phyloP scores from a whole-genome alignment of 768 basidiomycete species.

The Mycena latifolia region DNA sequence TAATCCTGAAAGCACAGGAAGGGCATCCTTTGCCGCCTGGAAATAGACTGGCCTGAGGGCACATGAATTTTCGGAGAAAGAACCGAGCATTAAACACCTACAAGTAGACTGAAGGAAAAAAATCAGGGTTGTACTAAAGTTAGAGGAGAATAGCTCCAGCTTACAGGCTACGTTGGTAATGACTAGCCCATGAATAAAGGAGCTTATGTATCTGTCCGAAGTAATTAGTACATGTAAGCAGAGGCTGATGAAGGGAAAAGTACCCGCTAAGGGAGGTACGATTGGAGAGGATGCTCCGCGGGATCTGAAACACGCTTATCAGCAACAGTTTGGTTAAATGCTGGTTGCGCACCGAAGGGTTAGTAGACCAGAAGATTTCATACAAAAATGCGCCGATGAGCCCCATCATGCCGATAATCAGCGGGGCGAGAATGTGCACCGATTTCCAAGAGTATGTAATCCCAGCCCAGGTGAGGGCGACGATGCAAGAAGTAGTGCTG shows the following conservation, averaged over 20 bases:
- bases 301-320: slow-evolving; percentile 41
- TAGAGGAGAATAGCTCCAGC: slow-evolving; percentile 13
- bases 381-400: slow-evolving; percentile 52
- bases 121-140: slow-evolving; percentile 34
- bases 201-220: background rate
- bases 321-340: background rate
- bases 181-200: background rate
- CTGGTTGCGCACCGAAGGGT: background rate
- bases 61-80: too few relatives aligned
- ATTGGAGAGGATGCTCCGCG: slow-evolving; percentile 29
- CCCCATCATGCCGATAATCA: slow-evolving; percentile 55
- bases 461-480: slow-evolving; percentile 64
- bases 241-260: background rate
- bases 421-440: slow-evolving; percentile 52
- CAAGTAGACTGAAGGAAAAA: slow-evolving; percentile 21
- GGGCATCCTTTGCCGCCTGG: slow-evolving; percentile 50
- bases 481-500: slow-evolving; percentile 46
- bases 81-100: too few relatives aligned
- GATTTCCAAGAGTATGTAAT: slow-evolving; percentile 56
- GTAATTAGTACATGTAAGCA: background rate
- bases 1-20: slow-evolving; percentile 49
- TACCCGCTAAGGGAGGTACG: slow-evolving; percentile 26
- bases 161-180: background rate
- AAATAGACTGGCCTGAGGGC: slow-evolving; percentile 38
- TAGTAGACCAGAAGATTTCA: slow-evolving; percentile 43